Evolutionary conservation across 768 basidiomycete genomes (phyloP).

Genomic region (Mycena vulgaris): DNA sequence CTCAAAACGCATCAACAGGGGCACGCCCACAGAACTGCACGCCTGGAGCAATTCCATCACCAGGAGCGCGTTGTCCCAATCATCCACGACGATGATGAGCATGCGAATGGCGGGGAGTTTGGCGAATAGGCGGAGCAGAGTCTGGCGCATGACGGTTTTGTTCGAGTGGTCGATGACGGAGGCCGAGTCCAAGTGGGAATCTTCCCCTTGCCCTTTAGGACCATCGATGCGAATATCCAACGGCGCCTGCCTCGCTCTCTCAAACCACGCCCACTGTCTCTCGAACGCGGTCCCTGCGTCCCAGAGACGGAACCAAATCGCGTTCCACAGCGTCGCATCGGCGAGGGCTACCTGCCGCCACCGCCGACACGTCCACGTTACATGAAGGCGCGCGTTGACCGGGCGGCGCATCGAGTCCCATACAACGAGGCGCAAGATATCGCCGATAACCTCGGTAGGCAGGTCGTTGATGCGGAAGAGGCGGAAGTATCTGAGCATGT

Average conservation of each 20-base stretch:
- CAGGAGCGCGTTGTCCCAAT: constrained; percentile 68
- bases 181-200: not conserved
- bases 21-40: constrained; percentile 52
- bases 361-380: constrained; percentile 72
- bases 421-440: constrained; percentile 73
- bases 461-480: constrained; percentile 64
- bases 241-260: constrained; percentile 67
- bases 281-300: constrained; percentile 60
- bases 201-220: constrained; percentile 34
- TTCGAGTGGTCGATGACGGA: no score
- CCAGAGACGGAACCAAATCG: constrained; percentile 74
- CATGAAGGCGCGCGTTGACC: constrained; percentile 56
- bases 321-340: constrained; percentile 73
- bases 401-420: constrained; percentile 42
- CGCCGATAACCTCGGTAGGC: constrained; percentile 74
- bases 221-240: constrained; percentile 74
- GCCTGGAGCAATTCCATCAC: constrained; percentile 64
- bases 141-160: constrained; percentile 57
- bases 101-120: constrained; percentile 70
- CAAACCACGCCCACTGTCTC: constrained; percentile 69
- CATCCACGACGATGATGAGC: constrained; percentile 69
- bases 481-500: constrained; percentile 33
- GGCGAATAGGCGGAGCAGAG: constrained; percentile 66
- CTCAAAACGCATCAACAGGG: constrained; percentile 72
- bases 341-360: constrained; percentile 66